A percentile compares a stretch with the other conserved stretches of the same genome.
Evolutionary conservation across 495 filamentous ascomycete species (phyloP).

Genomic region (Xylaria castorea): DNA sequence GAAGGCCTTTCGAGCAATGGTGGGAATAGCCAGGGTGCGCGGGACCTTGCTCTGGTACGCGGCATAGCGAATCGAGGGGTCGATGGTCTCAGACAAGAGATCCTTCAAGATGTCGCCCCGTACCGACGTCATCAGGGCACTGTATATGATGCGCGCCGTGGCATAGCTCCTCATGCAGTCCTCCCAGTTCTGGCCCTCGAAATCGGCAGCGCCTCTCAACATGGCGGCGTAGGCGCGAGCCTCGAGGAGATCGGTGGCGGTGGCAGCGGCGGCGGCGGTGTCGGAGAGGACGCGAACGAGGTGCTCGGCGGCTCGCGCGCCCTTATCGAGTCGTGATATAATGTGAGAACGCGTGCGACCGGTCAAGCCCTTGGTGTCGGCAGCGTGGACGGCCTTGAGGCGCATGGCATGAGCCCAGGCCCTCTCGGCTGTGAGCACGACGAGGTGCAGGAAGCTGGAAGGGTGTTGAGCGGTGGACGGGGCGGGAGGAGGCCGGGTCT

Average conservation of each 20-base stretch:
- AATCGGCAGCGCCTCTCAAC: slow-evolving; percentile 73
- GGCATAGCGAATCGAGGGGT: slow-evolving; percentile 92
- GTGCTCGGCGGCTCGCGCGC: slow-evolving; percentile 69
- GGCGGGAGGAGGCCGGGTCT: slow-evolving; percentile 1
- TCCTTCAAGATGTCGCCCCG: slow-evolving; percentile 83
- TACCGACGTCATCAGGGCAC: slow-evolving; percentile 62
- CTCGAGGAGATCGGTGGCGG: slow-evolving; percentile 77
- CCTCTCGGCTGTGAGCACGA: slow-evolving; percentile 85
- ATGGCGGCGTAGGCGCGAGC: slow-evolving; percentile 82
- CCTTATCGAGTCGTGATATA: slow-evolving; percentile 84
- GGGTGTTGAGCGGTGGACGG: slow-evolving; percentile 1
- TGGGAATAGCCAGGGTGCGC: slow-evolving; percentile 77
- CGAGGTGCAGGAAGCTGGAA: slow-evolving; percentile 74
- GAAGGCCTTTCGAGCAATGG: slow-evolving; percentile 79
- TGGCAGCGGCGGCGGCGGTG: slow-evolving; percentile 64
- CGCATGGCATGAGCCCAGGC: slow-evolving; percentile 97
- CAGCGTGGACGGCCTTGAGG: slow-evolving; percentile 83
- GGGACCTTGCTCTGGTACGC: slow-evolving; percentile 90
- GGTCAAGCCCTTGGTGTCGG: slow-evolving; percentile 78
- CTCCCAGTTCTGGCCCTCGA: slow-evolving; percentile 90
- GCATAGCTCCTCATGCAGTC: slow-evolving; percentile 76
- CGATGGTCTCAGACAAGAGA: slow-evolving; percentile 80
- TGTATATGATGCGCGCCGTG: slow-evolving; percentile 82
- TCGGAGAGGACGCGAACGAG: slow-evolving; percentile 71
- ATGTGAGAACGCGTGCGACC: slow-evolving; percentile 84